These are phyloP conservation scores for Ophiostoma australiae DNA, from an alignment of 2,329 filamentous ascomycete species.

Conservation along the genomic window DNA sequence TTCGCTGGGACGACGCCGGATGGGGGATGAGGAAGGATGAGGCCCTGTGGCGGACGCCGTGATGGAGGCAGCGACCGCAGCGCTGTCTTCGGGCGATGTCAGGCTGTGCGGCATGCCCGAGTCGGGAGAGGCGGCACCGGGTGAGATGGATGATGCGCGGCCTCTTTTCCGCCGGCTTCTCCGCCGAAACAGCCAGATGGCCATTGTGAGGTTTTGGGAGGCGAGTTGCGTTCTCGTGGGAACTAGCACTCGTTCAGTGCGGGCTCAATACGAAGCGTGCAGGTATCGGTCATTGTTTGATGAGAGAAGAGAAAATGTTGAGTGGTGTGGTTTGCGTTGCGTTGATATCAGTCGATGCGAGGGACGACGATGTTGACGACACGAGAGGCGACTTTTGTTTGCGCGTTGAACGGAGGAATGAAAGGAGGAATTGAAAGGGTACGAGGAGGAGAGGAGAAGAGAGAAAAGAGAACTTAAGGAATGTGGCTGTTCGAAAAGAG, in stretches of 20 bases:
- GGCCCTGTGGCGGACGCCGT: conserved; percentile 30
- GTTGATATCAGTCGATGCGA: not conserved
- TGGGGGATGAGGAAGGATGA: conserved; percentile 23
- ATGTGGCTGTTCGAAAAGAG: not conserved
- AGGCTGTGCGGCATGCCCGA: conserved; percentile 37
- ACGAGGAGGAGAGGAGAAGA: not conserved
- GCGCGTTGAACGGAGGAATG: not conserved
- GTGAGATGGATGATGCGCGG: conserved; percentile 47
- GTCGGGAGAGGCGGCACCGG: conserved; percentile 33
- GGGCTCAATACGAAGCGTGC: not conserved
- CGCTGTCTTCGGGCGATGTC: conserved; percentile 24
- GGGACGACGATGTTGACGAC: not conserved
- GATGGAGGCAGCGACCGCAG: conserved; percentile 27
- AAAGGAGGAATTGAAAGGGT: not conserved
- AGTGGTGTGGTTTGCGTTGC: not conserved
- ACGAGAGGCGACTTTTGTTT: not conserved
- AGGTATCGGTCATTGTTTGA: conserved; percentile 1
- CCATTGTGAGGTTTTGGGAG: conserved; percentile 48
- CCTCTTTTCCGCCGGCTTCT: conserved; percentile 62
- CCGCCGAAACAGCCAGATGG: conserved; percentile 78
- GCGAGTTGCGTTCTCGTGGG: not conserved
- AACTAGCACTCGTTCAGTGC: conserved; percentile 14
- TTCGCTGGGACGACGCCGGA: conserved; percentile 28
- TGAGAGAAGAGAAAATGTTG: not conserved
- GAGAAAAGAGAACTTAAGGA: not conserved